phyloP scores from a whole-genome alignment of 139 green algal genomes.

The Marvania coccoides region DNA sequence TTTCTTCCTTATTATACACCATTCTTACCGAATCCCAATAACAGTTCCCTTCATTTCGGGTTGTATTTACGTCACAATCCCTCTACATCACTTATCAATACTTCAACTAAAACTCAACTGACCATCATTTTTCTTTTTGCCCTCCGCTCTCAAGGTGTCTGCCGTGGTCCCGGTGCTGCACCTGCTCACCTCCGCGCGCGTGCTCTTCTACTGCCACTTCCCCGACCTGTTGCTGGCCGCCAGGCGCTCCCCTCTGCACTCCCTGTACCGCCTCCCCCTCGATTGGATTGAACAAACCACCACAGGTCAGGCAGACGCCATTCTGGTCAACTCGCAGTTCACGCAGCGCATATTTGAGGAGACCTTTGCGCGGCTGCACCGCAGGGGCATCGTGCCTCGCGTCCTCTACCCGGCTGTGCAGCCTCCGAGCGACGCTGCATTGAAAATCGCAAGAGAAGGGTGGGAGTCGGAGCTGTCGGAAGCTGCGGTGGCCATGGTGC shows the following conservation, averaged over 20 bases:
- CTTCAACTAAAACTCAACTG: no score
- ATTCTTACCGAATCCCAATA: no score
- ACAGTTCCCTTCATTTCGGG: no score
- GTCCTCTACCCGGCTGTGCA: slow-evolving; percentile 87
- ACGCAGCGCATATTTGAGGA: slow-evolving; percentile 71
- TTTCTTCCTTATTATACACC: no score
- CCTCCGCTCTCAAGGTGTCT: slow-evolving; percentile 39
- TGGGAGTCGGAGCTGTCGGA: slow-evolving; percentile 38
- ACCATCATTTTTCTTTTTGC: no score
- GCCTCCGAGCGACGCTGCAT: slow-evolving; percentile 36
- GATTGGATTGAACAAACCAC: slow-evolving; percentile 76
- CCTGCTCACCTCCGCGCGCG: slow-evolving; percentile 38
- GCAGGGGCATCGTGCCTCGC: slow-evolving; percentile 29
- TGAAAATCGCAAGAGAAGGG: slow-evolving; percentile 18
- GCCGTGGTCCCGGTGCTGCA: slow-evolving; percentile 67
- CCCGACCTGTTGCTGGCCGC: slow-evolving; percentile 83
- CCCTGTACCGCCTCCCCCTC: slow-evolving; percentile 57
- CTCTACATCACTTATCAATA: no score
- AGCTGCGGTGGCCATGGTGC: slow-evolving; percentile 40
- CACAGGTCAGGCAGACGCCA: slow-evolving; percentile 63
- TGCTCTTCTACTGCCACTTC: slow-evolving; percentile 99
- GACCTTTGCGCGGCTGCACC: slow-evolving; percentile 66
- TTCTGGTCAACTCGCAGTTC: slow-evolving; percentile 93
- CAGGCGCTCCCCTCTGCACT: slow-evolving; percentile 28
- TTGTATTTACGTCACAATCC: no score